phyloP scores from a whole-genome alignment of 108 stramenopile genomes.

The Pseudonitzschia delicatissima region DNA sequence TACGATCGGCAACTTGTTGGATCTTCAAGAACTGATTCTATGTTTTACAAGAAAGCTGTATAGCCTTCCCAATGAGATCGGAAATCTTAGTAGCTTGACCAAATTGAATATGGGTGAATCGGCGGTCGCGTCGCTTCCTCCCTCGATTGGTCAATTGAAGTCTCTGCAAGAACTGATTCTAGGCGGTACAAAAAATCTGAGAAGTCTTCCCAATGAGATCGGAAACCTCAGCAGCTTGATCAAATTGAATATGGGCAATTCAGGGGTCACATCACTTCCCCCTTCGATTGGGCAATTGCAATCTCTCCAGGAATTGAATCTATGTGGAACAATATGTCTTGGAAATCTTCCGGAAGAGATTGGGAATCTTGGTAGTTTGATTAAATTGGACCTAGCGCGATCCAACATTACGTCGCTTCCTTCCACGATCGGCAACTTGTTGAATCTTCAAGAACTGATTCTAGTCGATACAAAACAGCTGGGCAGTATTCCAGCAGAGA shows the following conservation, averaged over 20 bases:
- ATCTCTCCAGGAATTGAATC: background rate
- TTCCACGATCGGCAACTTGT: background rate
- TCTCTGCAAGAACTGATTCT: background rate
- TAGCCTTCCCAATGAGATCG: background rate
- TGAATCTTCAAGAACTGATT: background rate
- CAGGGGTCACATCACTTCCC: background rate
- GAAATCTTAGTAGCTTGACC: background rate
- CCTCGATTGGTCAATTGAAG: background rate
- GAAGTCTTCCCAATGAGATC: too few species aligned
- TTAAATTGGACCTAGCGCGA: too few species aligned
- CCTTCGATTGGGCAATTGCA: background rate
- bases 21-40: background rate
- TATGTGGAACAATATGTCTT: too few species aligned
- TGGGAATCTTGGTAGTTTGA: too few species aligned
- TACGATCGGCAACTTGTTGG: background rate
- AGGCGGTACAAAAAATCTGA: background rate
- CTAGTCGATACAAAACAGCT: background rate
- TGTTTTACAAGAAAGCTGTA: background rate
- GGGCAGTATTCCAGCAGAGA: conserved; percentile 9
- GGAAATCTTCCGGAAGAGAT: too few species aligned
- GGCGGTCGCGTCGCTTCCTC: background rate
- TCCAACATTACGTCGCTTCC: too few species aligned
- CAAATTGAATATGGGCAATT: background rate
- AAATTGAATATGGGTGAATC: background rate
- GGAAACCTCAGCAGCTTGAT: background rate